A percentile compares a stretch with the other conserved stretches of the same genome.
phyloP scores from a whole-genome alignment of 2,329 filamentous ascomycete genomes.

The Triangularia verruculosa region DNA sequence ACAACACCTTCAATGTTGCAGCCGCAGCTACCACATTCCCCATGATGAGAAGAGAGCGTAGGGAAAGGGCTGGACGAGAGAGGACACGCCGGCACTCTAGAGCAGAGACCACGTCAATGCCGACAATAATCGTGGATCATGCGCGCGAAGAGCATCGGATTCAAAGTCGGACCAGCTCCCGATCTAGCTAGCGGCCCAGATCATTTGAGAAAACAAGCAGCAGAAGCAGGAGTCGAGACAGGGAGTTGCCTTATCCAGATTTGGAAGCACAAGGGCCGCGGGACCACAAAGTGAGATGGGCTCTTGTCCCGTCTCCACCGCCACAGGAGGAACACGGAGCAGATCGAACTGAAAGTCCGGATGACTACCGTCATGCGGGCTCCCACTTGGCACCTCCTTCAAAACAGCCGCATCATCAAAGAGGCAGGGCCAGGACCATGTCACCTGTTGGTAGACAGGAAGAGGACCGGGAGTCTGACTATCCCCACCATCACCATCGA shows the following conservation, averaged over 20 bases:
- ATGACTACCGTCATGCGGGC: background rate
- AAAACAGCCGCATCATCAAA: background rate
- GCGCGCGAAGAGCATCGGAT: background rate
- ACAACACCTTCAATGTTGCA: too few species aligned
- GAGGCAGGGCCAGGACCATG: background rate
- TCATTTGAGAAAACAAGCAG: background rate
- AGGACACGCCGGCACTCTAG: background rate
- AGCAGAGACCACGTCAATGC: background rate
- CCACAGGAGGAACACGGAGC: background rate
- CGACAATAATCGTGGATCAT: background rate
- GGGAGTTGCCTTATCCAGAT: background rate
- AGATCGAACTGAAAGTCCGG: background rate
- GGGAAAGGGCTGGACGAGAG: conserved; percentile 5
- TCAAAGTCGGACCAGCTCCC: background rate
- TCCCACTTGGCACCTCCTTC: background rate
- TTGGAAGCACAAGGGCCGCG: background rate
- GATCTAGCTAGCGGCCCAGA: background rate
- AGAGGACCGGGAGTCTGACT: background rate
- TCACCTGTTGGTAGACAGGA: background rate
- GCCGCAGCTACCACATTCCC: conserved; percentile 24
- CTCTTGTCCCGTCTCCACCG: background rate
- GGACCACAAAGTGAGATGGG: background rate
- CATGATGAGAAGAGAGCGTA: conserved; percentile 21
- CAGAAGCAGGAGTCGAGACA: background rate
- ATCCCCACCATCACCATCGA: too few species aligned